Evolutionary conservation across 129 eudicot species (phyloP).

Genomic region (Ambrosia artemisiifolia): DNA sequence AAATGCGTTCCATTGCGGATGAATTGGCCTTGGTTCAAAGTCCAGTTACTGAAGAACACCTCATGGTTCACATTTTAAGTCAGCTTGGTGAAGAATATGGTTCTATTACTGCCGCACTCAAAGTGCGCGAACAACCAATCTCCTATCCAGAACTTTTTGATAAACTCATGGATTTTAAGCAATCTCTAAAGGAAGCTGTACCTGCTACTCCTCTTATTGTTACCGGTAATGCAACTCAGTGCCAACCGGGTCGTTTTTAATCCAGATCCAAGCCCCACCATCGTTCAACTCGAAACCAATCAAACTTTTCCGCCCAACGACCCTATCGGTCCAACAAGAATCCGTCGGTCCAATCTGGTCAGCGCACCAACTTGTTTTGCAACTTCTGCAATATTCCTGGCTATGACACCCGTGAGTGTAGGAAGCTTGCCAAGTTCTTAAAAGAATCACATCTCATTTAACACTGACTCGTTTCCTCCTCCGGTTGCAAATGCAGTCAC

Average conservation of each 20-base stretch:
- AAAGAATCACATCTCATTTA: not conserved
- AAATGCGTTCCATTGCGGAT: too few species aligned
- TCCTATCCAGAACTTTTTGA: slow-evolving; percentile 4
- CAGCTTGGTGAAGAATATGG: too few species aligned
- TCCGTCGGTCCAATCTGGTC: not conserved
- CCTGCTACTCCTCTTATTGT: not conserved
- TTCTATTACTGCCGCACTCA: not conserved
- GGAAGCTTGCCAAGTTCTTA: not conserved
- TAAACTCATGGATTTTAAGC: not conserved
- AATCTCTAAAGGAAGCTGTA: not conserved
- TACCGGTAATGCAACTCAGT: too few species aligned
- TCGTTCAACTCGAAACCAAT: not conserved
- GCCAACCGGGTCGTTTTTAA: too few species aligned
- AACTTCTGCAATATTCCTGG: not conserved
- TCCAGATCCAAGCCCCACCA: too few species aligned
- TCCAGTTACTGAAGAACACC: too few species aligned
- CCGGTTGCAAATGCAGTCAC: not conserved
- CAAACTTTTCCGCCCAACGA: not conserved
- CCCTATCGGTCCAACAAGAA: not conserved
- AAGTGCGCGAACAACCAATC: not conserved
- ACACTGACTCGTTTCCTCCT: not conserved
- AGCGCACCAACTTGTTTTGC: not conserved
- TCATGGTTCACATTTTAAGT: too few species aligned
- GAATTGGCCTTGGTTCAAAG: too few species aligned
- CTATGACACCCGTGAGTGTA: too few species aligned